Evolutionary conservation across 371 early-diverging fungal genomes (phyloP), one percentile per base, ranked within the genome.

Genomic region (Zopfochytrium polystomum): DNA sequence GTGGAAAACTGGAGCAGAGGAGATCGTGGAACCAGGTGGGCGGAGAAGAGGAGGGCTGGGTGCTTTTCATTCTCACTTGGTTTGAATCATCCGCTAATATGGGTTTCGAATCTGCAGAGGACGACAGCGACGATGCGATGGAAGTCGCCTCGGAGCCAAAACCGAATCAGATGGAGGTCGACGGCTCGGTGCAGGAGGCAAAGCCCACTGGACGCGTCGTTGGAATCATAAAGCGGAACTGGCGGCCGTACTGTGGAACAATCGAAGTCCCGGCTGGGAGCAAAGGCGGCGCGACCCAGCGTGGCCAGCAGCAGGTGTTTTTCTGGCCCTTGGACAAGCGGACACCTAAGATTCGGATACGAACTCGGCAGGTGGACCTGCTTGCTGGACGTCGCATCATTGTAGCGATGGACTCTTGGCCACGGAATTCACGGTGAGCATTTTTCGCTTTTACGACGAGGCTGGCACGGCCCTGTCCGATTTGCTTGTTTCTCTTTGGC

Each of bases 161-260:
- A 72, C 68, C 29, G 76, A 73, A 51, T 53, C 70, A 32, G 9
- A 71, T 72, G 73, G 73, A 80, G 31, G 78, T 75, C 4, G 80
- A 82, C 55, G 70, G 72, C 51, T 60, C 69, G 0, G 46, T 68
- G 67, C 63, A 0, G 38, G 62, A 49, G 30, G 18, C 42, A 68
- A 54, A 86, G 45, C 95, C 94, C 29, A 89, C 90, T 0, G 96
- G 85, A 23, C 84, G 84, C 50, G 85, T 98, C 3, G 95, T 98
- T 3, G 95, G 93, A 30, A 84, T 98, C 55, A 88, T 98, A 65
- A 86, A 91, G 56, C 87, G 93, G 60, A 91, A 90, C 74, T 96
- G 96, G 95, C 79, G 95, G 67, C 89, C 90, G 60, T 90, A 90
- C 68, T 95, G 95, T 70, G 95, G 95, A 42, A 91, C 90, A 55